Base-by-base conservation (phyloP, 306 rosid species). In the Carpinus viminea region DNA sequence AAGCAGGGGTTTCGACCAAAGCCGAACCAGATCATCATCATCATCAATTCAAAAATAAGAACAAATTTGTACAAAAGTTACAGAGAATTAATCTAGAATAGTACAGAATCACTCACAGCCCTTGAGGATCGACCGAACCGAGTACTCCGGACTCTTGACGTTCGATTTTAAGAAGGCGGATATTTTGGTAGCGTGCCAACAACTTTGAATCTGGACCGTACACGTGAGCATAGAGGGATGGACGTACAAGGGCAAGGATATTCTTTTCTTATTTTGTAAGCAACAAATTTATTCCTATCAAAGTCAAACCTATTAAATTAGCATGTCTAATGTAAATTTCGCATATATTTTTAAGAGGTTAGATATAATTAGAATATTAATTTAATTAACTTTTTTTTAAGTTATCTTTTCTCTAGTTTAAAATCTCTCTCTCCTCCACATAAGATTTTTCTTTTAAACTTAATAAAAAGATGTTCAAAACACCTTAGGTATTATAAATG, bases 151-250 rank as follows among this genome's bases (percentile, higher is more conserved):
- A 65, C 73, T 65, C 24, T 24, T 24, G 45, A 45, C 15, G 56
- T 68, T 38, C 71, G 55, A 12, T 53, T 12, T 78, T 5, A 8
- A 10, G 15, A 18, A 45, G 16, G 26, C 15, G 18, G 26, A 64
- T 16, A 66, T 9, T 17, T 66, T 0, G 0, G 21, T 1, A 3
- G 36, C 7, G 60, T 12, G 10, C 13, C 1, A 48, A 51, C 65
- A 7, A 51, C 65, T 13, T 78, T 70, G 4, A 47, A 69, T 56
- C 70, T 56, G 53, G 4, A 51, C 57, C 75, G 70, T 55, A 43
- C 81, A 70, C 81, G 68, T 69, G 75, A 48, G 43, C 12, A 4
- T 1, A 8, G 18, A 3, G 20, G 48, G 31, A 48, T 20, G 8
- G 28, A 64, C 56, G 38, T 34, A 3, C 26, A 50, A 4, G 18